These are phyloP conservation scores for Mycena leptocephala DNA, from an alignment of 768 basidiomycete species.

Conservation along the genomic window DNA sequence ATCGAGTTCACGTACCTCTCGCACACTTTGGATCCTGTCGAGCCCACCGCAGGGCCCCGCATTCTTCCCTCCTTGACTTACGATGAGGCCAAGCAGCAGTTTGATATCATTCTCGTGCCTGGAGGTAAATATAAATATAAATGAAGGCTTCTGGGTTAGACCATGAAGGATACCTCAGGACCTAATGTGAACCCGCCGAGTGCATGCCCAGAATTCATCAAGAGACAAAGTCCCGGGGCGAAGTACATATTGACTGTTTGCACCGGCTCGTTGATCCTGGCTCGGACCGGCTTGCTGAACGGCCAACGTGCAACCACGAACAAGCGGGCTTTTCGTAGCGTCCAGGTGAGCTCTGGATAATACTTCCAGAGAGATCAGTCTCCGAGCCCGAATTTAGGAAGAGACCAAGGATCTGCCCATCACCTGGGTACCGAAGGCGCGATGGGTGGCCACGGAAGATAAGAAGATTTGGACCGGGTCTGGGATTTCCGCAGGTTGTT, in stretches of 20 bases:
- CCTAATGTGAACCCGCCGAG: conserved; percentile 29
- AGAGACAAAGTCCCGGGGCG: conserved; percentile 44
- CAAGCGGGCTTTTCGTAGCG: conserved; percentile 47
- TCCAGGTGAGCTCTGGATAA: conserved; percentile 39
- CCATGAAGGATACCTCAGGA: background rate
- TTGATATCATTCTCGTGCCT: conserved; percentile 49
- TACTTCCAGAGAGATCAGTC: background rate
- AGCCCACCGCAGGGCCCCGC: conserved; percentile 37
- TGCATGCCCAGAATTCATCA: conserved; percentile 41
- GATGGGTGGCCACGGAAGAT: conserved; percentile 55
- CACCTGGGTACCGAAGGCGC: conserved; percentile 54
- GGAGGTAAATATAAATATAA: conserved; percentile 44
- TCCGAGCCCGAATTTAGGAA: conserved; percentile 29
- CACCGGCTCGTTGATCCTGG: conserved; percentile 52
- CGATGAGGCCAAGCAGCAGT: conserved; percentile 43
- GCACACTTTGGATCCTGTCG: conserved; percentile 38
- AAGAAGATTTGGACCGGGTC: conserved; percentile 58
- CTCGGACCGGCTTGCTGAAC: conserved; percentile 49
- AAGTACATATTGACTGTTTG: conserved; percentile 55
- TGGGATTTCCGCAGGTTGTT: conserved; percentile 55
- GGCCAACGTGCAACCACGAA: conserved; percentile 57
- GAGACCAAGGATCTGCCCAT: conserved; percentile 43
- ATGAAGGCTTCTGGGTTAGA: background rate
- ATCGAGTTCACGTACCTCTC: conserved; percentile 43
- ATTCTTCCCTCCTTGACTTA: conserved; percentile 42